phyloP scores from a whole-genome alignment of 495 filamentous ascomycete genomes.

The Elaphomyces granulatus region DNA sequence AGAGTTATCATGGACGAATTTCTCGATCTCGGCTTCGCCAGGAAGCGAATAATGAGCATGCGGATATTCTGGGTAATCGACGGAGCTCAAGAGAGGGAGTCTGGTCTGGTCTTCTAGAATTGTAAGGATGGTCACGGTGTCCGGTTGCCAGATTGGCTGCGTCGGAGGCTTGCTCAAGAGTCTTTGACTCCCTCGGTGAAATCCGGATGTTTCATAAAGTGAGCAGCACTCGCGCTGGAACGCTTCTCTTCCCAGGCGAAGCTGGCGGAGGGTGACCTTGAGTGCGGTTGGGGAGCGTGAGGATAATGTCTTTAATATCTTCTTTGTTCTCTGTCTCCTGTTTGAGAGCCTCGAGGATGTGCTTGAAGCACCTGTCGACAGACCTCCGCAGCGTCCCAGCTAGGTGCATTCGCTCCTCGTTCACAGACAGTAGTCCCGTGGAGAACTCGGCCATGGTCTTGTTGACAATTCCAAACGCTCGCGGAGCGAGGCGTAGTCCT shows the following conservation, averaged over 20 bases:
- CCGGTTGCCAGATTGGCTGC: constrained; percentile 56
- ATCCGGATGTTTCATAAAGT: constrained; percentile 79
- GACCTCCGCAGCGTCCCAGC: constrained; percentile 50
- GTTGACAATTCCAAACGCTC: constrained; percentile 59
- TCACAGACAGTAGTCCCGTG: constrained; percentile 54
- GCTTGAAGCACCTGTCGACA: constrained; percentile 72
- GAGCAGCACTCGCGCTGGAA: constrained; percentile 66
- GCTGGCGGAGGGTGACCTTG: constrained; percentile 63
- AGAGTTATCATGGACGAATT: constrained; percentile 25
- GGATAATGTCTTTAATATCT: constrained; percentile 55
- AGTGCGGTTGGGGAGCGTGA: constrained; percentile 71
- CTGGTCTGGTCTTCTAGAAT: constrained; percentile 22
- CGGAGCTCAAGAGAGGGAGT: constrained; percentile 39
- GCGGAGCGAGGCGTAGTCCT: constrained; percentile 47
- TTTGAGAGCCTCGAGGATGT: constrained; percentile 55
- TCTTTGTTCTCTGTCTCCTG: constrained; percentile 41
- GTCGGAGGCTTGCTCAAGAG: constrained; percentile 51
- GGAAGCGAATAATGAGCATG: constrained; percentile 55
- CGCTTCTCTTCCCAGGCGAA: constrained; percentile 62
- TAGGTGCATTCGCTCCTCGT: constrained; percentile 48
- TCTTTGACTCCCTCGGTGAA: constrained; percentile 78
- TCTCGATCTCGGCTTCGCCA: constrained; percentile 52
- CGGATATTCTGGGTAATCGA: constrained; percentile 53
- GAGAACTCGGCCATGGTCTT: constrained; percentile 76
- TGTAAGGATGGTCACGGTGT: constrained; percentile 48